These are phyloP conservation scores for Corylus heterophylla DNA, from an alignment of 306 rosid genomes.

Conservation along the genomic window DNA sequence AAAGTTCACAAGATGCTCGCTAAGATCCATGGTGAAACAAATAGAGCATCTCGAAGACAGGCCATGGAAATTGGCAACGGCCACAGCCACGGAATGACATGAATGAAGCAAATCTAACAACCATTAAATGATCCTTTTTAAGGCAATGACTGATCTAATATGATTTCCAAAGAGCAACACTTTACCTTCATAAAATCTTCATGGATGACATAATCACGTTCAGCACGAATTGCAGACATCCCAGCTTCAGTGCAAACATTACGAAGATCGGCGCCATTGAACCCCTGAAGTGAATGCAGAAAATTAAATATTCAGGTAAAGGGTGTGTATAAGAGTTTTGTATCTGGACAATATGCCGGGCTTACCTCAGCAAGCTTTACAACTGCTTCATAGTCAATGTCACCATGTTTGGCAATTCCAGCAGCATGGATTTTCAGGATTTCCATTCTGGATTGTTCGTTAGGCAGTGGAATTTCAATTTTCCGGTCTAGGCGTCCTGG, in stretches of 20 bases:
- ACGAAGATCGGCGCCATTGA: constrained; percentile 62
- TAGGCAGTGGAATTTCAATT: constrained; percentile 65
- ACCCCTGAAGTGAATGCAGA: constrained; percentile 40
- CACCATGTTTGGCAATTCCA: constrained; percentile 65
- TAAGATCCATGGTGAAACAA: neutral
- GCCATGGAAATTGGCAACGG: neutral
- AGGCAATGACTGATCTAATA: neutral
- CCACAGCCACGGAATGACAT: neutral
- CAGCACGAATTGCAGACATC: constrained; percentile 63
- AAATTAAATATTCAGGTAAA: neutral
- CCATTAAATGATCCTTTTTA: neutral
- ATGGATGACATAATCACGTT: constrained; percentile 61
- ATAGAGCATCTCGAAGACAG: neutral
- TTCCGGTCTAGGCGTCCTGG: constrained; percentile 61
- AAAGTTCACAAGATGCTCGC: neutral
- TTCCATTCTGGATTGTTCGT: constrained; percentile 61
- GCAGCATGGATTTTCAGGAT: constrained; percentile 65
- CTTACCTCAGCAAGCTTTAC: constrained; percentile 66
- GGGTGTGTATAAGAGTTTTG: neutral
- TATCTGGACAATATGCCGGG: neutral
- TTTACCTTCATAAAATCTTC: constrained; percentile 67
- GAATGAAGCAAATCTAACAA: neutral
- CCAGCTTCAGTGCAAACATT: constrained; percentile 68
- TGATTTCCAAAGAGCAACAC: neutral
- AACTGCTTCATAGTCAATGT: constrained; percentile 61